Evolutionary conservation across 2,329 filamentous ascomycete species (phyloP).

Genomic region (Arthrobotrys sinensis): DNA sequence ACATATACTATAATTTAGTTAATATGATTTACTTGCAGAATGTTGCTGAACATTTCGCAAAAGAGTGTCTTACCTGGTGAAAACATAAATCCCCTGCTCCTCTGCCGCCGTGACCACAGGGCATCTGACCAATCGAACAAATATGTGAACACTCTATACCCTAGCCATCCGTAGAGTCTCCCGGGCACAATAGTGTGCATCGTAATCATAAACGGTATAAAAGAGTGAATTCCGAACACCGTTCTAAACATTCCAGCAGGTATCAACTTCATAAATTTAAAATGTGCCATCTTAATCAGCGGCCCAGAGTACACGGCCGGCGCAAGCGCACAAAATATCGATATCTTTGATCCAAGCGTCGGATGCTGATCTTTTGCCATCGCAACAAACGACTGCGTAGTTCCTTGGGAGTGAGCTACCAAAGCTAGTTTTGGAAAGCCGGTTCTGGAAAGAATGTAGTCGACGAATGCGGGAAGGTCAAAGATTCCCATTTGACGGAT

Average conservation of each 20-base stretch:
- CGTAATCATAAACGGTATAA: conserved; percentile 93
- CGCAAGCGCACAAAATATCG: conserved; percentile 90
- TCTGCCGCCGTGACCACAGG: conserved; percentile 85
- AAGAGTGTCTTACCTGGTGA: conserved; percentile 71
- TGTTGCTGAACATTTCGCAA: neutral
- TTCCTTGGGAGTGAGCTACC: conserved; percentile 91
- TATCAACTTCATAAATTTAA: conserved; percentile 90
- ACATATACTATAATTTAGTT: conserved; percentile 77
- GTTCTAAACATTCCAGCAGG: conserved; percentile 82
- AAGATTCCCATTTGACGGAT: conserved; percentile 93
- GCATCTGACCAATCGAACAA: conserved; percentile 89
- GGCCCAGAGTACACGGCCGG: conserved; percentile 92
- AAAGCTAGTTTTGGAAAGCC: conserved; percentile 86
- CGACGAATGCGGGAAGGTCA: conserved; percentile 85
- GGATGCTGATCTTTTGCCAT: conserved; percentile 91
- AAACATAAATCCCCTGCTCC: conserved; percentile 90
- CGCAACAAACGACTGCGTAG: conserved; percentile 87
- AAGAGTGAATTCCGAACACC: conserved; percentile 91
- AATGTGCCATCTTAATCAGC: conserved; percentile 87
- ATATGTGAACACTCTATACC: conserved; percentile 90
- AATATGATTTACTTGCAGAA: neutral
- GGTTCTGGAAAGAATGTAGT: conserved; percentile 84
- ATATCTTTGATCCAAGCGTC: conserved; percentile 84
- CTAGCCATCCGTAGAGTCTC: conserved; percentile 81
- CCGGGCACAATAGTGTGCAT: conserved; percentile 80